Percentiles rank a stretch among this genome's conserved stretches.
Conservation (phyloP, 73 alveolate species). For the Uronychia binucleata region DNA sequence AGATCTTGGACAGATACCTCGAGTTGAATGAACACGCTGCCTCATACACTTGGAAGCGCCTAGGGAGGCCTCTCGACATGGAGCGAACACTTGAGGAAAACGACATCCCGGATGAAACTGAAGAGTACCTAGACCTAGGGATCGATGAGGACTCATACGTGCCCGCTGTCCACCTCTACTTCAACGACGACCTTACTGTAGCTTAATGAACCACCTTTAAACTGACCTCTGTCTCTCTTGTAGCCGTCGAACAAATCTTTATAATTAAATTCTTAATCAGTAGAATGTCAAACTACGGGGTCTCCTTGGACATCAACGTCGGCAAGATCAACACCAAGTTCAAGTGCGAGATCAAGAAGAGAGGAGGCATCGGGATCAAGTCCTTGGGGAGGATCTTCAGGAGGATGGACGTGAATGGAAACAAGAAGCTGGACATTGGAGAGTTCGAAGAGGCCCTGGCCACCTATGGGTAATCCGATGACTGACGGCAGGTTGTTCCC, state of each 20-base stretch:
- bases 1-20: slow-evolving; percentile 95
- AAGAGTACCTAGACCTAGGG: slow-evolving; percentile 85
- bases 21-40: slow-evolving; percentile 93
- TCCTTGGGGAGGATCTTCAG: slow-evolving; percentile 20
- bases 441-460: slow-evolving; percentile 40
- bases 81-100: slow-evolving; percentile 97
- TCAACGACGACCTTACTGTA: slow-evolving; percentile 98
- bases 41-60: slow-evolving; percentile 98
- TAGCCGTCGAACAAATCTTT: too few relatives aligned
- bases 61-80: slow-evolving; percentile 98
- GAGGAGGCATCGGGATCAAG: slow-evolving; percentile 30
- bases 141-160: slow-evolving; percentile 96
- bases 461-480: not conserved
- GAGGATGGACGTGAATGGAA: slow-evolving; percentile 18
- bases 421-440: slow-evolving; percentile 16
- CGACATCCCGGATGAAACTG: slow-evolving; percentile 98
- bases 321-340: not conserved
- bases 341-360: slow-evolving; percentile 8
- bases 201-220: slow-evolving; percentile 58
- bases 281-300: slow-evolving; percentile 8
- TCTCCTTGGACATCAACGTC: slow-evolving; percentile 12
- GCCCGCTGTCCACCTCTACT: slow-evolving; percentile 97
- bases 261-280: not conserved
- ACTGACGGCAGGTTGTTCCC: slow-evolving; percentile 28
- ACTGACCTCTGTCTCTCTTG: too few relatives aligned